Conservation (phyloP, 2,329 filamentous ascomycete species). For the Nothophoma quercina region DNA sequence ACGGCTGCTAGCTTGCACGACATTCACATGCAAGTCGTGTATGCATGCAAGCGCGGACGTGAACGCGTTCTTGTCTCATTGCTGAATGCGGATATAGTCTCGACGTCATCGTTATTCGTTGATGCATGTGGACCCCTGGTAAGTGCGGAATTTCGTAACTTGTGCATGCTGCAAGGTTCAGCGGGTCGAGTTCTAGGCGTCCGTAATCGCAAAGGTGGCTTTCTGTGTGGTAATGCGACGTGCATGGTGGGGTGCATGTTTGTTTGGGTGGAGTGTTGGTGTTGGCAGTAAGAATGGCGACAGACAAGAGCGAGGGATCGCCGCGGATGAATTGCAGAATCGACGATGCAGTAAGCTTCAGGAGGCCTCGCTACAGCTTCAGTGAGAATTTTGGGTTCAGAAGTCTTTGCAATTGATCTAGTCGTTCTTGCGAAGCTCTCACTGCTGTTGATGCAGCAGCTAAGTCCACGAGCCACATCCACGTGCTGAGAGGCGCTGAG, state of each 20-base stretch:
- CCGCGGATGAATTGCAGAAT: not conserved
- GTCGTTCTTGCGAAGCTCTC: not conserved
- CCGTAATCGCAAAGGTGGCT: conserved; percentile 1
- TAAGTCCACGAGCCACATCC: conserved; percentile 2
- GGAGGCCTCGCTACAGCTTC: not conserved
- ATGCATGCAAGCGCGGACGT: conserved; percentile 26
- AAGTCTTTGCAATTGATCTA: not conserved
- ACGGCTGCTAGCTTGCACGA: conserved; percentile 22
- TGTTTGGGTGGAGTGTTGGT: conserved; percentile 17
- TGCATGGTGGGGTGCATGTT: conserved; percentile 20
- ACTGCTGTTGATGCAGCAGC: conserved; percentile 2
- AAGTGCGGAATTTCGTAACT: conserved; percentile 13
- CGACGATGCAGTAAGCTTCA: not conserved
- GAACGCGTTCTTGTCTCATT: conserved; percentile 12
- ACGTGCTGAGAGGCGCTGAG: conserved; percentile 11
- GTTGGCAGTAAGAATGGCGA: not conserved
- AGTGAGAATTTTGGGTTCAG: not conserved
- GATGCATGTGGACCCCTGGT: conserved; percentile 23
- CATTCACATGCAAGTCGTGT: conserved; percentile 10
- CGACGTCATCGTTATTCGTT: conserved; percentile 40
- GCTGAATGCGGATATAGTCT: conserved; percentile 31
- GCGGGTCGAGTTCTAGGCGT: not conserved
- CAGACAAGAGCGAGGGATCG: not conserved
- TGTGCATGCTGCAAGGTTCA: conserved; percentile 11
- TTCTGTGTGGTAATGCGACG: conserved; percentile 14